Evolutionary conservation across 805 yeast species (phyloP).

Genomic region (Metschnikowia kunwiensis): DNA sequence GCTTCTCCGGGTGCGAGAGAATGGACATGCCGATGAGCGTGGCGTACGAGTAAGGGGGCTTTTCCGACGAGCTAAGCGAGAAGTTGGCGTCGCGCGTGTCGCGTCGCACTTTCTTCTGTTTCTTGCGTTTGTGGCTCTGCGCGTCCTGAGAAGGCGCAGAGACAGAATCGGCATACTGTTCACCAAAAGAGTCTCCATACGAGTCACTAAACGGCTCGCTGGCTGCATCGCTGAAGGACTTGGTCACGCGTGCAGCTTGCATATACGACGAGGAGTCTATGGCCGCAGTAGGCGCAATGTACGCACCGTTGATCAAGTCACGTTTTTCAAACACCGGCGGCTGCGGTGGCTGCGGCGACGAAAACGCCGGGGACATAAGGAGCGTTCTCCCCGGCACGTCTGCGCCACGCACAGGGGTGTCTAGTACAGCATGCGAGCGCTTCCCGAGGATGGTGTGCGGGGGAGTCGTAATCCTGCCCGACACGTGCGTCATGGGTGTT

Average conservation of each 20-base stretch:
- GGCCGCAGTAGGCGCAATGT: conserved; percentile 16
- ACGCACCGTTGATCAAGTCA: conserved; percentile 3
- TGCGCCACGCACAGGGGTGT: conserved; percentile 20
- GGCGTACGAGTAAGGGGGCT: conserved; percentile 95
- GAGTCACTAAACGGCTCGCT: conserved; percentile 9
- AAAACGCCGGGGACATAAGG: conserved; percentile 44
- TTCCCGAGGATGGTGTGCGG: conserved; percentile 28
- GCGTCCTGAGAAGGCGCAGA: conserved; percentile 1
- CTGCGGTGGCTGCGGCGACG: conserved; percentile 44
- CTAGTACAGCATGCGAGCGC: conserved; percentile 16
- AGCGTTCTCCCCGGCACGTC: conserved; percentile 13
- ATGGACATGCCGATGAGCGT: conserved; percentile 91
- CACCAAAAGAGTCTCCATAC: neutral
- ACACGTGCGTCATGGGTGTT: conserved; percentile 24
- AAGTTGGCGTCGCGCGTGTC: conserved; percentile 34
- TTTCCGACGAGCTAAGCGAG: conserved; percentile 53
- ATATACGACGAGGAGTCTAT: conserved; percentile 11
- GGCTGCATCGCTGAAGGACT: conserved; percentile 5
- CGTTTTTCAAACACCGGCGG: conserved; percentile 11
- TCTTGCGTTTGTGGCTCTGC: conserved; percentile 20
- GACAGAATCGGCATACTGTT: neutral
- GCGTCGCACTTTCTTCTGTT: conserved; percentile 27
- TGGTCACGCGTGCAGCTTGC: conserved; percentile 4
- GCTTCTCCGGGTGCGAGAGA: conserved; percentile 61
- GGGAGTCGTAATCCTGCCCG: conserved; percentile 35